Conservation (phyloP, 2,329 filamentous ascomycete genomes). For the Xylaria sp. region DNA sequence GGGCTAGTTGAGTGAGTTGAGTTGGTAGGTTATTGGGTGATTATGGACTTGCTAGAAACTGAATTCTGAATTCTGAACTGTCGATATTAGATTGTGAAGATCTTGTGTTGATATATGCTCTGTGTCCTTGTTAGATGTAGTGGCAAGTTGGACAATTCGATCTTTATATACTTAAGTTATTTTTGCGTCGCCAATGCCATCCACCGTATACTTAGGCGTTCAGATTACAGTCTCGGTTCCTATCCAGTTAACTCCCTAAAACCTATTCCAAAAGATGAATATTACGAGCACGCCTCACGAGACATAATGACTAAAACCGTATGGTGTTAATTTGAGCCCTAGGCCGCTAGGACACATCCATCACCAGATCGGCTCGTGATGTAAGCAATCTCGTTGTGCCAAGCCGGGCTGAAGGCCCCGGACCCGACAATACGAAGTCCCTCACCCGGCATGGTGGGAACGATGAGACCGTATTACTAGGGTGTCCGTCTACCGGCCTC, state of each 20-base stretch:
- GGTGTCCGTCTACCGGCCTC: not conserved
- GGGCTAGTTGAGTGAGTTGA: not conserved
- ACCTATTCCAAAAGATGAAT: not conserved
- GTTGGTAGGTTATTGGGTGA: not conserved
- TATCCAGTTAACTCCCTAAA: not conserved
- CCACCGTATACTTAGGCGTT: not conserved
- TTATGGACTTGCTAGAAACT: not conserved
- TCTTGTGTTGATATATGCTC: not conserved
- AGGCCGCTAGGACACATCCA: not conserved
- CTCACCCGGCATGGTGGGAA: not conserved
- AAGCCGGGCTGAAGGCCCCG: constrained; percentile 13
- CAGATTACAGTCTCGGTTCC: not conserved
- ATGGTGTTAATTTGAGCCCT: not conserved
- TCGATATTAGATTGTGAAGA: not conserved
- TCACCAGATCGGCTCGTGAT: constrained; percentile 11
- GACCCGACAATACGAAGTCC: constrained; percentile 17
- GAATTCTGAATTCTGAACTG: not conserved
- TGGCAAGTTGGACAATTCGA: not conserved
- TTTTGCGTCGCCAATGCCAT: not conserved
- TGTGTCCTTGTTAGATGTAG: not conserved
- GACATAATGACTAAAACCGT: constrained; percentile 8
- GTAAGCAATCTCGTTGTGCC: constrained; percentile 6
- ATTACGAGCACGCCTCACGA: constrained; percentile 5
- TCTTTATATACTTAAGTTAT: not conserved
- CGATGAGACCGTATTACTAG: not conserved